Percentiles rank a stretch among this genome's conserved stretches.
These are phyloP conservation scores for Paragyromitra xinjiangensis DNA, from an alignment of 495 filamentous ascomycete species.

Conservation along the genomic window DNA sequence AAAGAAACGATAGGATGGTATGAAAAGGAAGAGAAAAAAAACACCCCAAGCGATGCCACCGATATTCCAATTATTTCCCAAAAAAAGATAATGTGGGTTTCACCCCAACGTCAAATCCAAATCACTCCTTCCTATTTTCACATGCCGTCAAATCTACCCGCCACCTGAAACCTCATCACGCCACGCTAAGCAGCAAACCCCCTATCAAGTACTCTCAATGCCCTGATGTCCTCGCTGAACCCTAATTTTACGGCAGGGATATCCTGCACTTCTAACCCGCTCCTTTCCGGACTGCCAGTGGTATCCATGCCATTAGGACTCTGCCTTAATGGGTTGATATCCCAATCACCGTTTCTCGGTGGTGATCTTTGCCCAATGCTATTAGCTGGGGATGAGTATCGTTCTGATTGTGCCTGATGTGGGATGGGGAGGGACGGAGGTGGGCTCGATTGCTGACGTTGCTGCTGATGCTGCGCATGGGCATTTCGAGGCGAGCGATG, in stretches of 20 bases:
- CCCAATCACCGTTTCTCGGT: slow-evolving; percentile 48
- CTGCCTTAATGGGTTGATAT: slow-evolving; percentile 56
- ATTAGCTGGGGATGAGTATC: slow-evolving; percentile 60
- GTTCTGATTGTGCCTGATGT: slow-evolving; percentile 60
- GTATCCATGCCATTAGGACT: slow-evolving; percentile 57
- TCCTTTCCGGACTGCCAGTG: slow-evolving; percentile 57
- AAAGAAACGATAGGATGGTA: slow-evolving; percentile 36
- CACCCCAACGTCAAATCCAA: slow-evolving; percentile 22
- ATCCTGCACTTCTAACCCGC: slow-evolving; percentile 65
- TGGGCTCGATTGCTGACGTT: slow-evolving; percentile 49
- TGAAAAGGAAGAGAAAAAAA: slow-evolving; percentile 39
- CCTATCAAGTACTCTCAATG: slow-evolving; percentile 71
- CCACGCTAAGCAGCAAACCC: slow-evolving; percentile 53
- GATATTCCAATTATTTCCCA: slow-evolving; percentile 47
- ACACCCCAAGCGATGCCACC: slow-evolving; percentile 49
- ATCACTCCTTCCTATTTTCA: slow-evolving; percentile 29
- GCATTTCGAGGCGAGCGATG: slow-evolving; percentile 52
- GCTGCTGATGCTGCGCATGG: slow-evolving; percentile 41
- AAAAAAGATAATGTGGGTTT: slow-evolving; percentile 28
- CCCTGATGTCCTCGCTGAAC: slow-evolving; percentile 72
- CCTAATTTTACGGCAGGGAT: slow-evolving; percentile 72
- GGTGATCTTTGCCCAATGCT: slow-evolving; percentile 57
- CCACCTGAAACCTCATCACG: slow-evolving; percentile 12
- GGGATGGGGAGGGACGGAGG: slow-evolving; percentile 52
- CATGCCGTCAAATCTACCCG: slow-evolving; percentile 51